Base-by-base conservation (phyloP, 306 rosid genomes). In the Canavalia ensiformis region DNA sequence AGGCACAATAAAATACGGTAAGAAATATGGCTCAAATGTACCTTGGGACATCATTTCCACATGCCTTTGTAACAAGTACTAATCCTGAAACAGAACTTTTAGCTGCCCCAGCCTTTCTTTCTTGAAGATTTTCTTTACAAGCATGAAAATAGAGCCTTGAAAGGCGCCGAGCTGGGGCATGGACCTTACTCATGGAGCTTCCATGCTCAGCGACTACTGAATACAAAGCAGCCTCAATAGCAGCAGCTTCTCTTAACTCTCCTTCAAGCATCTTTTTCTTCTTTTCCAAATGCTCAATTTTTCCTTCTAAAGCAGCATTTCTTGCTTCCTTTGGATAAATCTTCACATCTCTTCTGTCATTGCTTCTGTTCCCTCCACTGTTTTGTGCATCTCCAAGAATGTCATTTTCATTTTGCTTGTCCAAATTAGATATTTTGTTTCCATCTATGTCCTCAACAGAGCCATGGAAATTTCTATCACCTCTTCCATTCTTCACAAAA, bases 41-140 rank as follows among this genome's bases (percentile, higher is more conserved):
- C 98, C 98, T 93, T 30, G 98, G 97, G 74, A 93, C 97, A 70
- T 93, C 97, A 85, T 93, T 91, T 78, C 98, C 98, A 85, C 98
- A 91, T 18, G 98, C 94, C 88, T 91, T 93, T 85, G 94, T 84
- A 54, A 91, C 92, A 72, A 90, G 88, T 52, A 93, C 93, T 74
- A 93, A 82, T 71, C 98, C 98, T 33, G 97, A 89, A 82, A 91
- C 91, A 65, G 88, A 87, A 86, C 90, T 93, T 82, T 82, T 88
- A 85, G 98, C 97, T 9, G 93, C 97, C 34, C 87, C 82, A 57
- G 93, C 90, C 74, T 79, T 93, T 67, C 87, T 89, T 74, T 86
- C 81, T 74, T 8, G 82, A 52, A 88, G 37, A 73, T 62, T 84
- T 85, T 90, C 94, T 70, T 84, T 87, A 77, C 91, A 83, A 82